Evolutionary conservation across 148 eudicot genomes (phyloP).

Genomic region (Chenopodium berlandieri): DNA sequence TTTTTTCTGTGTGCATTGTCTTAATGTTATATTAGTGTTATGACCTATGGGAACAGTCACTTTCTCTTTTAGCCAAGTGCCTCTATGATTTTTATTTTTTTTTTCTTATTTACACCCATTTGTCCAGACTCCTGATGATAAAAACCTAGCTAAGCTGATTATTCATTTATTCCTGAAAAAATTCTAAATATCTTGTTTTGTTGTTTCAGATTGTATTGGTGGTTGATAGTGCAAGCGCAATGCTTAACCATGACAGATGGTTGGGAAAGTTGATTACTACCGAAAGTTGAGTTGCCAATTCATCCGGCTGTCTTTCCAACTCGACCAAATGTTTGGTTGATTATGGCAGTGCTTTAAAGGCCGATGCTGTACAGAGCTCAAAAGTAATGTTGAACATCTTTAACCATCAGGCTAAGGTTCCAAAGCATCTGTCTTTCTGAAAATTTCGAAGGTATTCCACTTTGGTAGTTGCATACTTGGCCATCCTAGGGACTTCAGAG

Average conservation of each 20-base stretch:
- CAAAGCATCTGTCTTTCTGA: background rate
- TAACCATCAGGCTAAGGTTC: background rate
- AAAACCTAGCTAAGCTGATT: background rate
- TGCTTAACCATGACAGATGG: slow-evolving; percentile 87
- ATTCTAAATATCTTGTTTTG: background rate
- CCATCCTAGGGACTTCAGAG: background rate
- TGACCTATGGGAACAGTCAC: background rate
- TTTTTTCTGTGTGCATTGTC: too few relatives aligned
- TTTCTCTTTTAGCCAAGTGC: background rate
- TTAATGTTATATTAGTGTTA: background rate
- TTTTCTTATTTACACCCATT: background rate
- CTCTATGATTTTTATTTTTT: background rate
- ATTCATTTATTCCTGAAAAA: background rate
- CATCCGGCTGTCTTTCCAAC: background rate
- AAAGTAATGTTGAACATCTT: background rate
- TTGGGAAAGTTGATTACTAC: slow-evolving; percentile 42
- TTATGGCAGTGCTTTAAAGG: slow-evolving; percentile 1
- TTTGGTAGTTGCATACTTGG: background rate
- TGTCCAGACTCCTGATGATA: background rate
- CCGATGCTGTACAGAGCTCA: background rate
- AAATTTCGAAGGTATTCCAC: background rate
- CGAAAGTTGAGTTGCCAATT: slow-evolving; percentile 21
- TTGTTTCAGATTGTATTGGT: slow-evolving; percentile 72
- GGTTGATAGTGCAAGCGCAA: slow-evolving; percentile 83
- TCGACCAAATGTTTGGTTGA: slow-evolving; percentile 7